phyloP scores from a whole-genome alignment of 2,329 filamentous ascomycete species.

The Claviceps pazoutovae region DNA sequence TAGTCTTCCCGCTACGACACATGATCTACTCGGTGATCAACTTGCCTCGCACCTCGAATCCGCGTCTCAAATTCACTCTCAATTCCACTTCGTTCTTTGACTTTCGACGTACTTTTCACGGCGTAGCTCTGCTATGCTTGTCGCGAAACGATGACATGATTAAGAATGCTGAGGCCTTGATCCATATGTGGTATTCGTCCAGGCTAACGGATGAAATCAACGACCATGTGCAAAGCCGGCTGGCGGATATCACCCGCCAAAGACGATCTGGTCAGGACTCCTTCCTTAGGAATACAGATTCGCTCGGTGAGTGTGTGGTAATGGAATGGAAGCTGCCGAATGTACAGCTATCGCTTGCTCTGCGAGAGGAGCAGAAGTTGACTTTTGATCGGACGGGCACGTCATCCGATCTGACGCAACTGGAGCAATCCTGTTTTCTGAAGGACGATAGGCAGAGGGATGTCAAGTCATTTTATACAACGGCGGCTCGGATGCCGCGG shows the following conservation, averaged over 20 bases:
- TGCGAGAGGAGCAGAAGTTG: neutral
- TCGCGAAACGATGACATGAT: slow-evolving; percentile 3
- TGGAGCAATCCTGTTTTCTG: neutral
- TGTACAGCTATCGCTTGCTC: neutral
- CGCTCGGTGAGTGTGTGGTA: too few relatives aligned
- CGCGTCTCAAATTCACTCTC: slow-evolving; percentile 6
- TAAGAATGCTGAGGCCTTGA: slow-evolving; percentile 11
- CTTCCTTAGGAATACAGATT: neutral
- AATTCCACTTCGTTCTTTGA: slow-evolving; percentile 4
- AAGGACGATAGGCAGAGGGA: neutral
- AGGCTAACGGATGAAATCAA: slow-evolving; percentile 5
- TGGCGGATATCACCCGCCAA: neutral
- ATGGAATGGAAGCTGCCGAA: neutral
- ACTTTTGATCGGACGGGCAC: neutral
- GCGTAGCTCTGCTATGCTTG: neutral
- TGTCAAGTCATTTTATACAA: neutral
- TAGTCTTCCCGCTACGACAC: slow-evolving; percentile 13
- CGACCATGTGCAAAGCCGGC: neutral
- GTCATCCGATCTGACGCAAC: too few relatives aligned
- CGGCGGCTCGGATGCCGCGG: slow-evolving; percentile 9
- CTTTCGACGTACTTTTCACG: neutral
- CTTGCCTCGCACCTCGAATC: slow-evolving; percentile 9
- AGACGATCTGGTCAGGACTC: neutral
- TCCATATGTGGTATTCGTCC: slow-evolving; percentile 16
- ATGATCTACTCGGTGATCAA: slow-evolving; percentile 13